A percentile compares a stretch with the other conserved stretches of the same genome.
Conservation (phyloP, 2,329 filamentous ascomycete species). For the Paraphaeosphaeria sporulosa region DNA sequence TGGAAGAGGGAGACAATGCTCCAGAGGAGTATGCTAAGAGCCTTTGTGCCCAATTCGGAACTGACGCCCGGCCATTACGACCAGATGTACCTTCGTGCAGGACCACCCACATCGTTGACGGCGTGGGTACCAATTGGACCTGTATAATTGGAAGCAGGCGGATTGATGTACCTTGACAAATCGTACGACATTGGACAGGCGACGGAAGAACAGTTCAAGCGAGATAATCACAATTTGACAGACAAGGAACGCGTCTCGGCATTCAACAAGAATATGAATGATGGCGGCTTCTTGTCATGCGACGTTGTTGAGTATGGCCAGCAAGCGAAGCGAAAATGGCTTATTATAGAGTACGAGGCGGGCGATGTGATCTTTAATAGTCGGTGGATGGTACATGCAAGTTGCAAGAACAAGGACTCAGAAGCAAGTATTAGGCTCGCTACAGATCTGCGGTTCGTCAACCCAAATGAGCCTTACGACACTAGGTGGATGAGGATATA, state of each 20-base stretch:
- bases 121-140: slow-evolving; percentile 17
- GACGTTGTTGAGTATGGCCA: slow-evolving; percentile 31
- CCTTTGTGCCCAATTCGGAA: slow-evolving; percentile 12
- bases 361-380: slow-evolving; percentile 18
- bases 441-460: slow-evolving; percentile 6
- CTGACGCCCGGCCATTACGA: slow-evolving; percentile 20
- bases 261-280: slow-evolving; percentile 19
- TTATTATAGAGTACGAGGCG: slow-evolving; percentile 11
- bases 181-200: slow-evolving; percentile 6
- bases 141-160: slow-evolving; percentile 14
- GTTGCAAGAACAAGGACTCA: slow-evolving; percentile 14
- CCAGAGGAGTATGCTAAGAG: slow-evolving; percentile 15
- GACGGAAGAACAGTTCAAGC: slow-evolving; percentile 16
- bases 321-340: slow-evolving; percentile 5
- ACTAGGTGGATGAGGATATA: slow-evolving; percentile 5
- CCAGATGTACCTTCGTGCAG: slow-evolving; percentile 15
- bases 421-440: slow-evolving; percentile 5
- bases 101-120: slow-evolving; percentile 15
- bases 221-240: slow-evolving; percentile 16
- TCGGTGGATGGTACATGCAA: slow-evolving; percentile 12
- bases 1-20: slow-evolving; percentile 13
- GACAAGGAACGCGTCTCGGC: slow-evolving; percentile 16
- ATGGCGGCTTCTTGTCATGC: slow-evolving; percentile 15
- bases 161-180: slow-evolving; percentile 16
- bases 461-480: slow-evolving; percentile 2